Evolutionary conservation across 176 grass and related monocot species (phyloP).

Genomic region (Saccharum officinarum): DNA sequence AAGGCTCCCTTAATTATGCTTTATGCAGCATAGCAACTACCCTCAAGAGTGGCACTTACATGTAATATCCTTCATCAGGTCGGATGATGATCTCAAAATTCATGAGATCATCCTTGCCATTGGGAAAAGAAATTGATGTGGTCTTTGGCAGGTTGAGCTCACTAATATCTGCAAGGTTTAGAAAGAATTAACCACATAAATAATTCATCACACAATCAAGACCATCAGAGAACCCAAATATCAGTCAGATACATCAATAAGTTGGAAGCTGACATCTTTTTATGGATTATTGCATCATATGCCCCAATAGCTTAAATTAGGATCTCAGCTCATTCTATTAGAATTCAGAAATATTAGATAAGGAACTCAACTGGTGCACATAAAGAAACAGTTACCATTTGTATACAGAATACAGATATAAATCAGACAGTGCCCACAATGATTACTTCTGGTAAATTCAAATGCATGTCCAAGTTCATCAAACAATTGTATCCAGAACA

Average conservation of each 20-base stretch:
- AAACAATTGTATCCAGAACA: neutral
- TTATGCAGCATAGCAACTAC: neutral
- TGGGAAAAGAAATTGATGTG: conserved; percentile 76
- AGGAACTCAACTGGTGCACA: neutral
- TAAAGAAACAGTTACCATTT: neutral
- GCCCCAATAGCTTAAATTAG: neutral
- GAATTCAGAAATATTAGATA: neutral
- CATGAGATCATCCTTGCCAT: conserved; percentile 91
- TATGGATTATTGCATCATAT: neutral
- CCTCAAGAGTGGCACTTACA: conserved; percentile 46
- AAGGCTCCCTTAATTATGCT: neutral
- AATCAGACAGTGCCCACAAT: conserved; percentile 1
- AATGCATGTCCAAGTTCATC: neutral
- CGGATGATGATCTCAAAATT: conserved; percentile 80
- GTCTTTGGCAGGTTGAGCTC: conserved; percentile 84
- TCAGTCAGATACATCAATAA: neutral
- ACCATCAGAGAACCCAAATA: neutral
- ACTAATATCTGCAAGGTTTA: conserved; percentile 69
- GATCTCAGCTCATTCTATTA: neutral
- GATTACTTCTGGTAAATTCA: neutral
- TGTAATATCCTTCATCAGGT: conserved; percentile 87
- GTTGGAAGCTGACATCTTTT: neutral
- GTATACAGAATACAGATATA: neutral
- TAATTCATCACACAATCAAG: neutral
- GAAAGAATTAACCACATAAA: neutral